phyloP scores from a whole-genome alignment of 2,329 filamentous ascomycete species.

The Talaromyces albobiverticillius region DNA sequence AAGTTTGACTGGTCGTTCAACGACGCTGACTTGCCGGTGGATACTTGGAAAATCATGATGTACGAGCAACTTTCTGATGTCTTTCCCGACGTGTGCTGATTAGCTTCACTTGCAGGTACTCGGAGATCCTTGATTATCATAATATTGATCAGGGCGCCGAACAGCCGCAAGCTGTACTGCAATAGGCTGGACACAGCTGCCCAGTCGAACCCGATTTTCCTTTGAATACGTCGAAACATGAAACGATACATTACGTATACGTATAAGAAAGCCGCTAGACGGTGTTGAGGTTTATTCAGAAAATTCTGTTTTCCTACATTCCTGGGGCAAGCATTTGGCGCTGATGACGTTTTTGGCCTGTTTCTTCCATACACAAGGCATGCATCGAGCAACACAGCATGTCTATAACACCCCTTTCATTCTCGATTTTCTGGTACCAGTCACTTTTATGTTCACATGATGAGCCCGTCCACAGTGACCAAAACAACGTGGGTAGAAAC shows the following conservation, averaged over 20 bases:
- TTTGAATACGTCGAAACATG: slow-evolving; percentile 5
- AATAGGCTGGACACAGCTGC: neutral
- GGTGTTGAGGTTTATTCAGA: slow-evolving; percentile 4
- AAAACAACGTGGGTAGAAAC: no score
- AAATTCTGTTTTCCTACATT: slow-evolving; percentile 9
- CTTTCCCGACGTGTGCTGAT: slow-evolving; percentile 10
- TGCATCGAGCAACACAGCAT: neutral
- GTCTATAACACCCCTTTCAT: neutral
- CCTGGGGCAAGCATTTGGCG: slow-evolving; percentile 9
- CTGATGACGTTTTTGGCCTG: neutral
- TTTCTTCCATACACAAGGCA: neutral
- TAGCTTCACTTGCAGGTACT: slow-evolving; percentile 66
- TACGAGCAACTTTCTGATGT: slow-evolving; percentile 46
- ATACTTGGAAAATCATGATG: slow-evolving; percentile 99
- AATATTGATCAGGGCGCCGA: slow-evolving; percentile 65
- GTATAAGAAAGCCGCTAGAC: slow-evolving; percentile 6
- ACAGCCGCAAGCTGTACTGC: slow-evolving; percentile 7
- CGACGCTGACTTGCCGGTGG: slow-evolving; percentile 92
- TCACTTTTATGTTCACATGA: neutral
- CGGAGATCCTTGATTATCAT: slow-evolving; percentile 97
- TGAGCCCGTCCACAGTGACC: slow-evolving; percentile 6
- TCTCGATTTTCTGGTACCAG: slow-evolving; percentile 1
- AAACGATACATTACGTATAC: slow-evolving; percentile 7
- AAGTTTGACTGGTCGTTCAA: slow-evolving; percentile 99
- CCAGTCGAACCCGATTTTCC: neutral